Conservation (phyloP, 768 basidiomycete genomes). For the Lepiota venenata region DNA sequence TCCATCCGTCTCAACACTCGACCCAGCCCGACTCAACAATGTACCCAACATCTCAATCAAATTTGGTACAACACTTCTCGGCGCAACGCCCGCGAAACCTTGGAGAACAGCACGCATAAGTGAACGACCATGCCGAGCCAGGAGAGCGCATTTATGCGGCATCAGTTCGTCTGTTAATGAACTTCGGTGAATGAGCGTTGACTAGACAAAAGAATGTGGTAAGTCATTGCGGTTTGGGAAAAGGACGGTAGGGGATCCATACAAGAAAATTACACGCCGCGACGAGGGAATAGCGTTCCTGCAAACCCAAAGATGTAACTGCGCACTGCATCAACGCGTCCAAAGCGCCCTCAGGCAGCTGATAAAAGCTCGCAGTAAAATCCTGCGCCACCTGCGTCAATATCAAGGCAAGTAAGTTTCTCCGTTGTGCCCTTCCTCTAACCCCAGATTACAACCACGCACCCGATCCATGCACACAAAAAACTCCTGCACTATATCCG, state of each 20-base stretch:
- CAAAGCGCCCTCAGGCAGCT: constrained; percentile 59
- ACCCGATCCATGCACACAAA: constrained; percentile 82
- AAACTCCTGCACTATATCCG: constrained; percentile 88
- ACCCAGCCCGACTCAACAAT: constrained; percentile 46
- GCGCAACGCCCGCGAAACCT: constrained; percentile 83
- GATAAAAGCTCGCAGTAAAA: constrained; percentile 57
- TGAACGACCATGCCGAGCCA: constrained; percentile 54
- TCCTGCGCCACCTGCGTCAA: constrained; percentile 43
- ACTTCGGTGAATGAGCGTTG: constrained; percentile 63
- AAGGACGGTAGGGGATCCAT: constrained; percentile 18
- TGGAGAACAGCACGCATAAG: constrained; percentile 72
- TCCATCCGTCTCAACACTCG: constrained; percentile 27
- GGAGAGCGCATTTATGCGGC: constrained; percentile 36
- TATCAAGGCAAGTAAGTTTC: background rate
- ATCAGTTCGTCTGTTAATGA: constrained; percentile 60
- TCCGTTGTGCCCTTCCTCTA: constrained; percentile 20
- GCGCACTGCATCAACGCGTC: constrained; percentile 71
- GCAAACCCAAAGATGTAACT: constrained; percentile 60
- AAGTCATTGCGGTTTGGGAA: too few species aligned
- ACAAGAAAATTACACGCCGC: constrained; percentile 83
- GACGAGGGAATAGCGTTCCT: constrained; percentile 84
- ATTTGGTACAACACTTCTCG: constrained; percentile 79
- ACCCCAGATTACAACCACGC: constrained; percentile 18
- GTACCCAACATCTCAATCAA: constrained; percentile 78
- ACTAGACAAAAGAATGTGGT: constrained; percentile 31